Evolutionary conservation across 805 yeast species (phyloP).

Genomic region (Metschnikowia corniflorae): DNA sequence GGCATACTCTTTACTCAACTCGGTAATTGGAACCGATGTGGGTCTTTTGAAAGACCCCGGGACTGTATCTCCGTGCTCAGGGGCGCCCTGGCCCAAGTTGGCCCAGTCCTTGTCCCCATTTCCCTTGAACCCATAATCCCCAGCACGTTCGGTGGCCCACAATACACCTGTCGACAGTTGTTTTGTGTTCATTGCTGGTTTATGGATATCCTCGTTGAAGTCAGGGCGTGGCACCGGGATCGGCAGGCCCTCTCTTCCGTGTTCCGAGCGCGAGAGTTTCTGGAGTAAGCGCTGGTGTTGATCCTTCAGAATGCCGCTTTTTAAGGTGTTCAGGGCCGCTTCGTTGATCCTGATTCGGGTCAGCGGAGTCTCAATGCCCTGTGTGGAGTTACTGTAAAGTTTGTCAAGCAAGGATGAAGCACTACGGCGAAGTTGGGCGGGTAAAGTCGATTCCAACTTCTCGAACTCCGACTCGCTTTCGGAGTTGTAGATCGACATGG

Average conservation of each 20-base stretch:
- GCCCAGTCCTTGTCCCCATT: slow-evolving; percentile 47
- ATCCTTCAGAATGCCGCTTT: slow-evolving; percentile 11
- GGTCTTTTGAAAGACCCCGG: slow-evolving; percentile 59
- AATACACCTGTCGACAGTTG: slow-evolving; percentile 62
- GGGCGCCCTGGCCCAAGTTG: slow-evolving; percentile 63
- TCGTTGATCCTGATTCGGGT: slow-evolving; percentile 22
- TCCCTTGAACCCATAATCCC: slow-evolving; percentile 49
- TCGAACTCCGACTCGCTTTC: slow-evolving; percentile 35
- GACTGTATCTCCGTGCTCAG: slow-evolving; percentile 56
- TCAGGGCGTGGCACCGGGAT: slow-evolving; percentile 49
- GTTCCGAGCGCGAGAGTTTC: slow-evolving; percentile 29
- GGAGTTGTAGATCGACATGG: slow-evolving; percentile 8
- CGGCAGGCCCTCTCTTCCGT: slow-evolving; percentile 43
- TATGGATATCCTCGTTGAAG: slow-evolving; percentile 41
- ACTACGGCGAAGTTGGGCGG: slow-evolving; percentile 35
- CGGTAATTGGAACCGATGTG: slow-evolving; percentile 42
- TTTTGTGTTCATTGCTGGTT: slow-evolving; percentile 56
- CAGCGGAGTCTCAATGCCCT: slow-evolving; percentile 19
- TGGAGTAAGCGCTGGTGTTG: slow-evolving; percentile 24
- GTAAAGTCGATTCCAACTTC: slow-evolving; percentile 40
- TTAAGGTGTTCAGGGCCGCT: slow-evolving; percentile 14
- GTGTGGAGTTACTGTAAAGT: slow-evolving; percentile 20
- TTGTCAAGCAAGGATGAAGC: slow-evolving; percentile 39
- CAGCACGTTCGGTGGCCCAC: slow-evolving; percentile 62
- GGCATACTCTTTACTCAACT: slow-evolving; percentile 52